Conservation (phyloP, 768 basidiomycete species). For the Hygrocybe coccinea region DNA sequence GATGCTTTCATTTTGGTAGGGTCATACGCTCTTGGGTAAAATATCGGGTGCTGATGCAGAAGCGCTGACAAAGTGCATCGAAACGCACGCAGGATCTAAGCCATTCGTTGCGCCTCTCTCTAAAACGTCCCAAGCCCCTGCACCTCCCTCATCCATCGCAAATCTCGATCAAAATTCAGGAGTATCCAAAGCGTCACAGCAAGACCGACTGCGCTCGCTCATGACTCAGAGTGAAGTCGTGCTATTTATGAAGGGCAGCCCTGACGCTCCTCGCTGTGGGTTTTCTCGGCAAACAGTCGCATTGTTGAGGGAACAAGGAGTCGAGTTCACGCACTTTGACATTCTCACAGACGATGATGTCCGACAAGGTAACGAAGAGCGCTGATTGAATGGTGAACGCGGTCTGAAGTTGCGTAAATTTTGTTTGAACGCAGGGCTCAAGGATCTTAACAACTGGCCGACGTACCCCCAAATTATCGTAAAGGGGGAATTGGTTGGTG, state of each 20-base stretch:
- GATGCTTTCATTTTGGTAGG: slow-evolving; percentile 41
- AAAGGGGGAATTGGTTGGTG: slow-evolving; percentile 91
- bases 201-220: slow-evolving; percentile 54
- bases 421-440: slow-evolving; percentile 45
- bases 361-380: slow-evolving; percentile 72
- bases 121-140: slow-evolving; percentile 42
- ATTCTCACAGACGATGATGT: slow-evolving; percentile 79
- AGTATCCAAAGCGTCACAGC: slow-evolving; percentile 65
- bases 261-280: slow-evolving; percentile 74
- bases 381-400: slow-evolving; percentile 15
- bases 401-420: background rate
- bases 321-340: slow-evolving; percentile 75
- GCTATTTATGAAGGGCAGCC: slow-evolving; percentile 88
- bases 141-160: slow-evolving; percentile 24
- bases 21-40: slow-evolving; percentile 77
- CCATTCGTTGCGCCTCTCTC: slow-evolving; percentile 42
- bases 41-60: slow-evolving; percentile 77
- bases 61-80: slow-evolving; percentile 56
- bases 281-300: slow-evolving; percentile 75
- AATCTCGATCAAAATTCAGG: slow-evolving; percentile 14
- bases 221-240: slow-evolving; percentile 80
- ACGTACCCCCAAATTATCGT: slow-evolving; percentile 85
- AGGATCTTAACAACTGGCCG: slow-evolving; percentile 83
- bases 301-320: slow-evolving; percentile 56
- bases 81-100: slow-evolving; percentile 41